Evolutionary conservation across 768 basidiomycete genomes (phyloP).

Genomic region (Suillus paluster): DNA sequence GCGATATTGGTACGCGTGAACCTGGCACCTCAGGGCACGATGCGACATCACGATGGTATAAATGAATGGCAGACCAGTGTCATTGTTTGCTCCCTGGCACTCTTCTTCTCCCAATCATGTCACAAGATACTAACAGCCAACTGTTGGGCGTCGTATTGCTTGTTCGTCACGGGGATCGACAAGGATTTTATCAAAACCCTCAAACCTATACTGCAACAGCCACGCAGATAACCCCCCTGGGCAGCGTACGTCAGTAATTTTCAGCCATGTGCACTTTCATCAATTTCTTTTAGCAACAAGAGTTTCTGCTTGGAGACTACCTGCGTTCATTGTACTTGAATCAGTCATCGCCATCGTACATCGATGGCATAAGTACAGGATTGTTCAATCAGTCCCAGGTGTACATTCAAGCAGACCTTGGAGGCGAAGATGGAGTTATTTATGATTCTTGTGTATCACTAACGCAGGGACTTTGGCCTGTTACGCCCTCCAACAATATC

Average conservation of each 20-base stretch:
- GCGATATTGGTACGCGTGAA: neutral
- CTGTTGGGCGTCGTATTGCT: slow-evolving; percentile 62
- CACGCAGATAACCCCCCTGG: slow-evolving; percentile 70
- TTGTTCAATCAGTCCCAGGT: slow-evolving; percentile 45
- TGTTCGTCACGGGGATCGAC: slow-evolving; percentile 63
- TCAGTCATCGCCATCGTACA: slow-evolving; percentile 54
- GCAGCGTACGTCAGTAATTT: slow-evolving; percentile 49
- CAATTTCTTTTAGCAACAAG: slow-evolving; percentile 49
- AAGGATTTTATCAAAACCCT: slow-evolving; percentile 69
- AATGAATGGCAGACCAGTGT: neutral
- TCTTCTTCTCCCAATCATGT: slow-evolving; percentile 11
- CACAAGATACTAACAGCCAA: slow-evolving; percentile 27
- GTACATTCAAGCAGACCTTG: slow-evolving; percentile 64
- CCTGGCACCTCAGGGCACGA: neutral
- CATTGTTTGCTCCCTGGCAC: neutral
- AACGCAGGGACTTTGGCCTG: slow-evolving; percentile 71
- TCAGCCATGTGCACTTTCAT: neutral
- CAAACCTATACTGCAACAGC: slow-evolving; percentile 56
- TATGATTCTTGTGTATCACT: slow-evolving; percentile 68
- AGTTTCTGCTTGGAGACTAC: slow-evolving; percentile 56
- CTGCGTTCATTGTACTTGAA: slow-evolving; percentile 60
- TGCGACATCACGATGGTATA: too few species aligned
- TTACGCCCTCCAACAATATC: slow-evolving; percentile 46
- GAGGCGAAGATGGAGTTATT: slow-evolving; percentile 71
- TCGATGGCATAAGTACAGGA: slow-evolving; percentile 42